A percentile compares a stretch with the other conserved stretches of the same genome.
Conservation (phyloP, 148 eudicot genomes). For the Tetragonia tetragonoides region DNA sequence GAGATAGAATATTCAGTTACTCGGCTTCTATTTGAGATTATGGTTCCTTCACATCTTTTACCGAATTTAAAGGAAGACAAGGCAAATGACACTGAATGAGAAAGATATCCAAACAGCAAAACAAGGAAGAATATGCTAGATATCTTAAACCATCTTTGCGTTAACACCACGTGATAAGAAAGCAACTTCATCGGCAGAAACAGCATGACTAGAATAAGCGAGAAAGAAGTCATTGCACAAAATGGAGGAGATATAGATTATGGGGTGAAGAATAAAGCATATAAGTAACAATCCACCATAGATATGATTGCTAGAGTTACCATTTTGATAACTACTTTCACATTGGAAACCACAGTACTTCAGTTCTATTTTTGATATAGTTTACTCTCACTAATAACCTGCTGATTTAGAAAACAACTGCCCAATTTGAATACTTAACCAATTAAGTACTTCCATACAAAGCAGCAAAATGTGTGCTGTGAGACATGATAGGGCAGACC, state of each 20-base stretch:
- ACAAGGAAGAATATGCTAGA: too few species aligned
- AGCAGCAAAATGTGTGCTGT: not conserved
- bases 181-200: not conserved
- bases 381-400: constrained; percentile 2
- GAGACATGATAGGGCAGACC: not conserved
- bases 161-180: not conserved
- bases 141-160: not conserved
- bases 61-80: too few species aligned
- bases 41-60: too few species aligned
- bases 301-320: not conserved
- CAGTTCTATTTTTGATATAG: not conserved
- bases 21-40: too few species aligned
- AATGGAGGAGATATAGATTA: not conserved
- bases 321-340: not conserved
- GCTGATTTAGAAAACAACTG: not conserved
- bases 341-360: not conserved
- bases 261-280: too few species aligned
- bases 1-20: too few species aligned
- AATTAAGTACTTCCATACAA: not conserved
- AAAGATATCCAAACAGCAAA: too few species aligned
- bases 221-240: not conserved
- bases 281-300: too few species aligned
- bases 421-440: not conserved
- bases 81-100: too few species aligned
- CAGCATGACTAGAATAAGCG: not conserved